Evolutionary conservation across 257 asterid genomes (phyloP).

Genomic region (Nicotiana tomentosiformis): DNA sequence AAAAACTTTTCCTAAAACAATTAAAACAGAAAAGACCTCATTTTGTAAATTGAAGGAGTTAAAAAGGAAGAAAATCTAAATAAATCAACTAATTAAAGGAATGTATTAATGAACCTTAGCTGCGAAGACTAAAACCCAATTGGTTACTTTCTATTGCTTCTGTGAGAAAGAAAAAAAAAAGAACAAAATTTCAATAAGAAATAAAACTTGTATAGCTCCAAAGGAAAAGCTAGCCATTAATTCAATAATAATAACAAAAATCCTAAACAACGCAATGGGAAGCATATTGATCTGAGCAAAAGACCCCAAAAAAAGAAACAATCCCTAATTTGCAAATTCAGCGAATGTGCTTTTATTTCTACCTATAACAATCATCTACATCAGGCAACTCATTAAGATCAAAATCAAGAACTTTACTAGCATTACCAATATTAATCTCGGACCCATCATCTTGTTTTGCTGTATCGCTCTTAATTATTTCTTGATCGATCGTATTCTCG

Average conservation of each 20-base stretch:
- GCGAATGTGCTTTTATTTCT: neutral
- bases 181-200: neutral
- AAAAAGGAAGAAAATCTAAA: neutral
- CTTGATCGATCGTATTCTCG: constrained; percentile 17
- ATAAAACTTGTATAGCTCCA: neutral
- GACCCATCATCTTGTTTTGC: no score
- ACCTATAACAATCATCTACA: neutral
- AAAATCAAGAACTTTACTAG: constrained; percentile 7
- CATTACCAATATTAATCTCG: neutral
- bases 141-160: no score
- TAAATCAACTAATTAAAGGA: neutral
- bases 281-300: neutral
- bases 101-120: neutral
- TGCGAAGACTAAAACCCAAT: neutral
- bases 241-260: no score
- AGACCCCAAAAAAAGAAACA: neutral
- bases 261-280: neutral
- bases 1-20: neutral
- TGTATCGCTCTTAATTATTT: no score
- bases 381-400: constrained; percentile 28
- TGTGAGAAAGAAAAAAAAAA: no score
- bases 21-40: neutral
- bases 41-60: neutral
- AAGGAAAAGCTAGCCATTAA: no score
- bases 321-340: neutral